These are phyloP conservation scores for Rubia tinctorum DNA, from an alignment of 305 asterid genomes.

Conservation along the genomic window DNA sequence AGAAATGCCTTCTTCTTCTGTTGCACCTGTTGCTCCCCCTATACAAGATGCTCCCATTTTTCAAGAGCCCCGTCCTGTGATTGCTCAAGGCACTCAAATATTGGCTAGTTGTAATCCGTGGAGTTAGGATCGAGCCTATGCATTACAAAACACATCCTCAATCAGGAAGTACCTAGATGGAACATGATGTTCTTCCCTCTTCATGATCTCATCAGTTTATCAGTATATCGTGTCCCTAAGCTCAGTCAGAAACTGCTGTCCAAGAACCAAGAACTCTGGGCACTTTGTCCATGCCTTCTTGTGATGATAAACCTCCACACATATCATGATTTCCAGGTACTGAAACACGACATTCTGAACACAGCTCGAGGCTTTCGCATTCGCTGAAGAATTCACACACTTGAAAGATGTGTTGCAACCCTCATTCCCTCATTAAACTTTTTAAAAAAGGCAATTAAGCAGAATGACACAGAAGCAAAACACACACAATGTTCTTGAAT, in stretches of 20 bases:
- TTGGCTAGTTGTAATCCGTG: neutral
- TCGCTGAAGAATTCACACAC: conserved; percentile 54
- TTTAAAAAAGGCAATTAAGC: no score
- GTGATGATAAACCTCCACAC: conserved; percentile 77
- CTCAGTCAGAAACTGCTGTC: no score
- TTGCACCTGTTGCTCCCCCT: neutral
- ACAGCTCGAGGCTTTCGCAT: conserved; percentile 39
- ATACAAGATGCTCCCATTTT: neutral
- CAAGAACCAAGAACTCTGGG: no score
- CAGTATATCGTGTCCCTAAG: conserved; percentile 20
- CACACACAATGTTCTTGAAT: no score
- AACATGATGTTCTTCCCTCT: conserved; percentile 48
- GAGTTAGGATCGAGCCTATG: neutral
- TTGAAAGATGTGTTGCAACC: conserved; percentile 47
- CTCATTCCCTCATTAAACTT: no score
- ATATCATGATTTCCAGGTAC: conserved; percentile 65
- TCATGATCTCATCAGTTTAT: conserved; percentile 78
- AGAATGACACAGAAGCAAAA: no score
- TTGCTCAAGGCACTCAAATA: conserved; percentile 57
- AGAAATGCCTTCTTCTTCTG: neutral
- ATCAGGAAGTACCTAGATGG: conserved; percentile 90
- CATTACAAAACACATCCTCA: conserved; percentile 74
- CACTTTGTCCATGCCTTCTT: no score
- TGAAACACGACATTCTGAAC: conserved; percentile 43
- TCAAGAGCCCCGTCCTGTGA: neutral